phyloP scores from a whole-genome alignment of 257 asterid genomes.

The Przewalskia tangutica region DNA sequence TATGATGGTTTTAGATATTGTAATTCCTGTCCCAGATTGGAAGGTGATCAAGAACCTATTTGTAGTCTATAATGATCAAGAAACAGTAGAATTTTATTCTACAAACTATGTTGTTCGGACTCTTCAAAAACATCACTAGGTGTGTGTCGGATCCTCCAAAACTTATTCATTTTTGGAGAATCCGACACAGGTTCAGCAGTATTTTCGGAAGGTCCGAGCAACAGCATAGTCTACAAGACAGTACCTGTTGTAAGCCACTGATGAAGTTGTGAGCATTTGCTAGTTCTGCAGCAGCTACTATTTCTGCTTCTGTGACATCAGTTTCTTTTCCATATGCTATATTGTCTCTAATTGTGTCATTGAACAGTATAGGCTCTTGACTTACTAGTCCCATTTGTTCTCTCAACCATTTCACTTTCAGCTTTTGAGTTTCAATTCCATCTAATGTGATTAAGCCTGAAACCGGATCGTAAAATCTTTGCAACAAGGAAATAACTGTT shows the following conservation, averaged over 20 bases:
- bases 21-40: not conserved
- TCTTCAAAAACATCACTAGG: no score
- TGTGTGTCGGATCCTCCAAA: not conserved
- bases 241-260: conserved; percentile 33
- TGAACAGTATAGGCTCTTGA: conserved; percentile 41
- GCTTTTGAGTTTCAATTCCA: conserved; percentile 14
- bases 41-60: not conserved
- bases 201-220: not conserved
- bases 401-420: conserved; percentile 40
- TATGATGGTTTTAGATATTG: not conserved
- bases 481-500: conserved; percentile 38
- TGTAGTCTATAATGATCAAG: not conserved
- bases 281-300: conserved; percentile 33
- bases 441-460: conserved; percentile 40
- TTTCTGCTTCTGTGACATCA: conserved; percentile 35
- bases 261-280: conserved; percentile 48
- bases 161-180: not conserved
- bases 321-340: conserved; percentile 41
- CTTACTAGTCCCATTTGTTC: conserved; percentile 52
- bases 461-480: conserved; percentile 40
- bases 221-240: not conserved
- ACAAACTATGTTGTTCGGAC: not conserved
- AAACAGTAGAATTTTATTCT: not conserved
- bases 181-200: no score
- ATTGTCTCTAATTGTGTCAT: conserved; percentile 38